Base-by-base conservation (phyloP, 164 flowering plant species). In the Saururus chinensis region DNA sequence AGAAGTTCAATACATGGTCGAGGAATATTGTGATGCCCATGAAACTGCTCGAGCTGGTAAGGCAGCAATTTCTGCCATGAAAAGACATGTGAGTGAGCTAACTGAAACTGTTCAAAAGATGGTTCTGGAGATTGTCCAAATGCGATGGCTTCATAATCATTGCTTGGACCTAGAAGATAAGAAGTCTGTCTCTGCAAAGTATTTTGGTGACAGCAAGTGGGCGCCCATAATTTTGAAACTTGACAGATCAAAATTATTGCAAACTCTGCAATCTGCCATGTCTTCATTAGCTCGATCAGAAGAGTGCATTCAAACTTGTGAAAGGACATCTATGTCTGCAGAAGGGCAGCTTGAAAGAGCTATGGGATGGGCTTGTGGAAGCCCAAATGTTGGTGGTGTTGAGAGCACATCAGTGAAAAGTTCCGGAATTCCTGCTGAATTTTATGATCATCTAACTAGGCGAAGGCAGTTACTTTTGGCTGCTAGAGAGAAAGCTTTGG, bases 341-440 rank as follows among this genome's bases (percentile, higher is more conserved):
- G 97, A 89, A 79, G 95, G 87, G 60, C 98, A 89, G 73, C 96
- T 93, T 66, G 97, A 93, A 80, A 81, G 97, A 78, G 96, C 97
- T 42, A 93, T 93, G 98, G 85, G 84, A 22, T 93, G 98, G 98
- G 98, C 97, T 59, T 93, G 98, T 79, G 98, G 87, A 58, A 95
- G 86, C 24, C 83, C 93, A 68, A 82, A 63, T 74, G 58, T 87
- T 12, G 77, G 77, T 73, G 67, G 82, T 35, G 49, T 64, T 56
- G 81, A 82, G 60, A 82, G 65, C 77, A n/a, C 73, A 23, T 76
- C 81, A 24, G 64, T 68, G 35, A 87, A 82, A 73, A 76, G 61
- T 74, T 75, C 95, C 20, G 96, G 97, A 68, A 86, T 92, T 69
- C 98, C 98, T 66, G 76, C 83, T 56, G 85, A 85, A 71, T 93